Percentiles rank a stretch among this genome's conserved stretches.
Conservation (phyloP, 257 asterid genomes). For the Osmanthus fragrans region DNA sequence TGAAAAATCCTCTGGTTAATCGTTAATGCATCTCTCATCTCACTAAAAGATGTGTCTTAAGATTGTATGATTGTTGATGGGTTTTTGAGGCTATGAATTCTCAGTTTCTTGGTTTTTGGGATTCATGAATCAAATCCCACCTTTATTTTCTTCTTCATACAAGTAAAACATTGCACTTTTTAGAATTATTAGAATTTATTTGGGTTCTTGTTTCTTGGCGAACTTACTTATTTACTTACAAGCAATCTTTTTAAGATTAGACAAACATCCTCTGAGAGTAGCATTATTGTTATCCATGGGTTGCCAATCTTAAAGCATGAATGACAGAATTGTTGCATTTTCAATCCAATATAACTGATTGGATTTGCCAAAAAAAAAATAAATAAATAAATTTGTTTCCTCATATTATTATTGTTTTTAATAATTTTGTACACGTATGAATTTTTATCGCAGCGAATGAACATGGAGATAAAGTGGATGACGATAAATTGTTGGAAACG, state of each 20-base stretch:
- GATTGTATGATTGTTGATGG: constrained; percentile 52
- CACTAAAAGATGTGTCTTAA: constrained; percentile 30
- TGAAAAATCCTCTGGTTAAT: constrained; percentile 33
- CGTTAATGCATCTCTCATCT: constrained; percentile 12
- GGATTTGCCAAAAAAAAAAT: too few species aligned
- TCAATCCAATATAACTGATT: too few species aligned
- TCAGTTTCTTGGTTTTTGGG: constrained; percentile 65
- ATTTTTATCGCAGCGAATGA: too few species aligned
- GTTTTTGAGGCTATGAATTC: constrained; percentile 47
- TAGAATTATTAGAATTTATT: constrained; percentile 45
- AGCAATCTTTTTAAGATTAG: too few species aligned
- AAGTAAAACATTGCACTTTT: constrained; percentile 50
- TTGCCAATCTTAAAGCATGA: too few species aligned
- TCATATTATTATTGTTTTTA: too few species aligned
- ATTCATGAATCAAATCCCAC: constrained; percentile 47
- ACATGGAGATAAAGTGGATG: too few species aligned
- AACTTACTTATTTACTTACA: background rate
- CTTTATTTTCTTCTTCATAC: constrained; percentile 46
- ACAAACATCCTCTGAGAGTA: background rate
- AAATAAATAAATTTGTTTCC: too few species aligned
- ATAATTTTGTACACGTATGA: too few species aligned
- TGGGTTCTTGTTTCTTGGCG: constrained; percentile 26
- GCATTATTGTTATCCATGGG: too few species aligned
- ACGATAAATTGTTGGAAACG: too few species aligned
- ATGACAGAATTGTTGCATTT: too few species aligned